Conservation (phyloP, 208 protist species). For the Wallacemonas sp. region DNA sequence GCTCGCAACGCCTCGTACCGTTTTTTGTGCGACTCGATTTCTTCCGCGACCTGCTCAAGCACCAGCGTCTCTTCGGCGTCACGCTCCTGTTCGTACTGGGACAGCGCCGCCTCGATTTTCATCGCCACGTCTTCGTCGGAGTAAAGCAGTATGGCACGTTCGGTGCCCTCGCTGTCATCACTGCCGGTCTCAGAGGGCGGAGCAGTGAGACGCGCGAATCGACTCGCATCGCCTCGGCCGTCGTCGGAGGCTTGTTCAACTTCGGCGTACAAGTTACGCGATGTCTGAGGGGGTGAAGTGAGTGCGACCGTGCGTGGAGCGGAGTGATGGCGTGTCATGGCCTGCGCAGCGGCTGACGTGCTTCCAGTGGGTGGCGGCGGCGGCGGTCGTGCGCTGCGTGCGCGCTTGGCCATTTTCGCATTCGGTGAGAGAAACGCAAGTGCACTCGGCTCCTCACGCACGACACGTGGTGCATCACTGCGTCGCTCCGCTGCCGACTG, state of each 20-base stretch:
- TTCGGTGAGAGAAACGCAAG: constrained; percentile 60
- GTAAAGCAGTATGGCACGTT: no score
- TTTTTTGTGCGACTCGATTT: constrained; percentile 59
- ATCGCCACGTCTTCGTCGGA: constrained; percentile 39
- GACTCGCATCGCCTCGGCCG: no score
- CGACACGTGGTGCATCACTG: neutral
- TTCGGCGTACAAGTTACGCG: constrained; percentile 38
- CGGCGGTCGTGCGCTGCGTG: no score
- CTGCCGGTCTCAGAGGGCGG: no score
- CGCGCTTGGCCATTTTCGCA: neutral
- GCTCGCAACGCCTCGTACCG: constrained; percentile 39
- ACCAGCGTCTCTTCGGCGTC: constrained; percentile 74
- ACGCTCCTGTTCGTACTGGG: constrained; percentile 54
- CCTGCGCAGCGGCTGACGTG: no score
- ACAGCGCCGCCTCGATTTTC: constrained; percentile 34
- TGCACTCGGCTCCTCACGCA: constrained; percentile 56
- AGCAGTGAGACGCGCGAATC: no score
- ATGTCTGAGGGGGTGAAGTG: constrained; percentile 18
- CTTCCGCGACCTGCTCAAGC: constrained; percentile 57
- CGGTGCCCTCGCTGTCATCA: no score
- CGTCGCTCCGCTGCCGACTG: no score
- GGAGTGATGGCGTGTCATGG: neutral
- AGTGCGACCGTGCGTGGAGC: neutral
- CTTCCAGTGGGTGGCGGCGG: no score
- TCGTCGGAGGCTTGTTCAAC: constrained; percentile 24